Evolutionary conservation across 73 alveolate genomes (phyloP).

Genomic region (Breviolum minutum): DNA sequence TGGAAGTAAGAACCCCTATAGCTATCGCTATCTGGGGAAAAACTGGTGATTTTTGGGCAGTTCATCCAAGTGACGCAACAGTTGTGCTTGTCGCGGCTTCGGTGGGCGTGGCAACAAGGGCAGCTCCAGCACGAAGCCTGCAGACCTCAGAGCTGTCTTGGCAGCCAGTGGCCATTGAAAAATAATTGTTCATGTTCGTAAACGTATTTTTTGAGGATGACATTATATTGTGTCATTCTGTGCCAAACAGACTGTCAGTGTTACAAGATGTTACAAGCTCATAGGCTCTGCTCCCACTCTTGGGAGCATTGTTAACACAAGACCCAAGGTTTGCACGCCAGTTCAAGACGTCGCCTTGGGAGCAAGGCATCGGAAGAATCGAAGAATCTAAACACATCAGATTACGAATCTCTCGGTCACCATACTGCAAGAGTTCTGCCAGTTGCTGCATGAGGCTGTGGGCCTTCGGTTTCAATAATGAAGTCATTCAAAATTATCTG

Average conservation of each 20-base stretch:
- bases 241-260: too few relatives aligned
- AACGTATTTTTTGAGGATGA: too few relatives aligned
- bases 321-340: background rate
- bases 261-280: background rate
- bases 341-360: constrained; percentile 28
- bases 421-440: constrained; percentile 52
- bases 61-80: constrained; percentile 6
- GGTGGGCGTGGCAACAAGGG: constrained; percentile 75
- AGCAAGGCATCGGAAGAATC: background rate
- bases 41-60: background rate
- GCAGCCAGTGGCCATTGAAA: too few relatives aligned
- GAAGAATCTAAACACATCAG: background rate
- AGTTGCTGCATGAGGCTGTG: constrained; percentile 91
- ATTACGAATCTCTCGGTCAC: background rate
- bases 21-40: too few relatives aligned
- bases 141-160: background rate
- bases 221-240: background rate
- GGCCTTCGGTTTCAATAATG: background rate
- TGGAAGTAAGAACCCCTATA: too few relatives aligned
- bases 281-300: background rate
- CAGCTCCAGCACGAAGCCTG: constrained; percentile 31
- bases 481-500: too few relatives aligned
- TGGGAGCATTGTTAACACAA: background rate
- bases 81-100: constrained; percentile 35
- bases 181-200: too few relatives aligned